phyloP scores from a whole-genome alignment of 2,329 filamentous ascomycete species.

The Calonectria pauciramosa region DNA sequence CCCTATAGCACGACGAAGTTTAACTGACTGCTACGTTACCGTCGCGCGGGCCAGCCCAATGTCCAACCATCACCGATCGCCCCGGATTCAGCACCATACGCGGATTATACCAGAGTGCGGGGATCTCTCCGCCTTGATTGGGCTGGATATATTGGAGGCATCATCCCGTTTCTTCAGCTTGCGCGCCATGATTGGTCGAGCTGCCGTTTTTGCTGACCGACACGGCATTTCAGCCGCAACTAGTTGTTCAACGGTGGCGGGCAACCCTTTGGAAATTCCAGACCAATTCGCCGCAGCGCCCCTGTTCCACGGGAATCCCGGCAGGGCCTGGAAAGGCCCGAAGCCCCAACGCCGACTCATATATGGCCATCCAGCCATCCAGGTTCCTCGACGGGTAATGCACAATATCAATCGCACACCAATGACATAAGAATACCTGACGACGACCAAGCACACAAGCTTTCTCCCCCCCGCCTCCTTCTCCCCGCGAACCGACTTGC shows the following conservation, averaged over 20 bases:
- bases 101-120: not conserved
- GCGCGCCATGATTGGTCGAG: not conserved
- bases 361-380: not conserved
- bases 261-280: not conserved
- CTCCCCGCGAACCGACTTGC: constrained; percentile 3
- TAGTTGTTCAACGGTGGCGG: not conserved
- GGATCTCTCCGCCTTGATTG: not conserved
- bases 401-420: not conserved
- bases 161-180: not conserved
- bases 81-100: not conserved
- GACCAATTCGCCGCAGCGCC: not conserved
- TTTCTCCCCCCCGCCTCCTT: not conserved
- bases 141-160: not conserved
- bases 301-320: not conserved
- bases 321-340: not conserved
- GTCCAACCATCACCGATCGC: not conserved
- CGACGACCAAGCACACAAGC: not conserved
- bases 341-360: not conserved
- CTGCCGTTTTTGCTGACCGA: not conserved
- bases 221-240: not conserved
- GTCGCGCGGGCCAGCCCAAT: not conserved
- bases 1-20: constrained; percentile 3
- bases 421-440: not conserved
- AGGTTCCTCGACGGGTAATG: not conserved
- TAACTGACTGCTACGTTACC: constrained; percentile 1